phyloP scores from a whole-genome alignment of 495 filamentous ascomycete species.

The Cryomyces minteri region DNA sequence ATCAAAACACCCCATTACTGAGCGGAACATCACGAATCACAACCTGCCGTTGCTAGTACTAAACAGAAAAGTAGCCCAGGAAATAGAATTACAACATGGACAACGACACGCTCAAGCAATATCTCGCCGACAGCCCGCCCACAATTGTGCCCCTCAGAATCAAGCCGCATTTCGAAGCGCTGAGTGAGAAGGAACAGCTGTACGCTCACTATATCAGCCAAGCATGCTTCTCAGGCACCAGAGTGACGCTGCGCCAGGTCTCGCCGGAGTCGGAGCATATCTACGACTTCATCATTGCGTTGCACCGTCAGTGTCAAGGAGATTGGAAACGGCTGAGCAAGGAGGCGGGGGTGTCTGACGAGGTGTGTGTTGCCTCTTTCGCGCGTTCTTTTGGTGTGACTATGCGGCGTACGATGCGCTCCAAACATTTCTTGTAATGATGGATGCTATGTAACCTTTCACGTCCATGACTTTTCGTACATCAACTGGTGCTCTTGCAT shows the following conservation, averaged over 20 bases:
- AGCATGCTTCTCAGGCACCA: conserved; percentile 67
- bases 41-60: too few species aligned
- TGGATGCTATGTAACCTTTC: too few species aligned
- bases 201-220: conserved; percentile 90
- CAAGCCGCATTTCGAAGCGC: conserved; percentile 71
- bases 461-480: too few species aligned
- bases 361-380: conserved; percentile 6
- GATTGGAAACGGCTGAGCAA: conserved; percentile 58
- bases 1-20: too few species aligned
- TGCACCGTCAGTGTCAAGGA: conserved; percentile 54
- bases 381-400: too few species aligned
- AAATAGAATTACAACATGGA: conserved; percentile 19
- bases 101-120: conserved; percentile 38
- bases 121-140: conserved; percentile 79
- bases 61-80: too few species aligned
- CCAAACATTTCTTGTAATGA: too few species aligned
- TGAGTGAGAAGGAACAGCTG: conserved; percentile 55
- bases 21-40: too few species aligned
- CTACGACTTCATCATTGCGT: conserved; percentile 72
- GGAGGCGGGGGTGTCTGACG: conserved; percentile 49
- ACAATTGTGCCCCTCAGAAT: conserved; percentile 70
- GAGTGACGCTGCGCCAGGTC: conserved; percentile 73
- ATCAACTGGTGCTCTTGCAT: too few species aligned
- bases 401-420: too few species aligned
- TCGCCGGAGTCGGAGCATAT: conserved; percentile 83